Evolutionary conservation across 257 asterid genomes (phyloP).

Genomic region (Solanum virginianum): DNA sequence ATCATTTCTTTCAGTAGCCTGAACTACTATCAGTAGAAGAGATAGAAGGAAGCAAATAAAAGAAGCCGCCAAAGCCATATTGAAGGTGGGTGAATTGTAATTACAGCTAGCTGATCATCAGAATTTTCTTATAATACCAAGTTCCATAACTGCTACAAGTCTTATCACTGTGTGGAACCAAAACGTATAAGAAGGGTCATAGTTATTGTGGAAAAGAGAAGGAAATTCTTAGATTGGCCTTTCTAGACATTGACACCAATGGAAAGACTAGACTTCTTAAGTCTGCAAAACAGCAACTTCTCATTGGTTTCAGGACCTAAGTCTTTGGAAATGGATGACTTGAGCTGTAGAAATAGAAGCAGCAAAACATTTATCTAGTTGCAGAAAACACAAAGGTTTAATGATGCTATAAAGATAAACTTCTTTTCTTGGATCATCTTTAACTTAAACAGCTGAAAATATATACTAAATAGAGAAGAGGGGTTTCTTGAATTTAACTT

Average conservation of each 20-base stretch:
- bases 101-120: not conserved
- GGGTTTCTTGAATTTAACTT: not conserved
- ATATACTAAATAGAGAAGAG: not conserved
- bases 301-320: not conserved
- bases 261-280: not conserved
- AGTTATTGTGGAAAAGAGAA: not conserved
- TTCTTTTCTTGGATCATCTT: constrained; percentile 11
- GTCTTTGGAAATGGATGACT: not conserved
- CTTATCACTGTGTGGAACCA: not conserved
- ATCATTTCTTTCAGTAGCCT: not conserved
- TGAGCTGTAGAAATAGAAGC: not conserved
- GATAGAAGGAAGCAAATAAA: not conserved
- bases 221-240: not conserved
- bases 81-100: not conserved
- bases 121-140: not conserved
- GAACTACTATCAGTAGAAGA: not conserved
- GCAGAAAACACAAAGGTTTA: constrained; percentile 14
- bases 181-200: not conserved
- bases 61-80: not conserved
- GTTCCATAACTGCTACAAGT: not conserved
- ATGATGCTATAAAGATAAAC: not conserved
- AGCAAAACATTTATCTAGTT: constrained; percentile 11
- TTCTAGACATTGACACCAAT: not conserved
- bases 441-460: not conserved
- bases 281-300: not conserved